Conservation (phyloP, 2,329 filamentous ascomycete genomes). For the Aspergillus fijiensis region DNA sequence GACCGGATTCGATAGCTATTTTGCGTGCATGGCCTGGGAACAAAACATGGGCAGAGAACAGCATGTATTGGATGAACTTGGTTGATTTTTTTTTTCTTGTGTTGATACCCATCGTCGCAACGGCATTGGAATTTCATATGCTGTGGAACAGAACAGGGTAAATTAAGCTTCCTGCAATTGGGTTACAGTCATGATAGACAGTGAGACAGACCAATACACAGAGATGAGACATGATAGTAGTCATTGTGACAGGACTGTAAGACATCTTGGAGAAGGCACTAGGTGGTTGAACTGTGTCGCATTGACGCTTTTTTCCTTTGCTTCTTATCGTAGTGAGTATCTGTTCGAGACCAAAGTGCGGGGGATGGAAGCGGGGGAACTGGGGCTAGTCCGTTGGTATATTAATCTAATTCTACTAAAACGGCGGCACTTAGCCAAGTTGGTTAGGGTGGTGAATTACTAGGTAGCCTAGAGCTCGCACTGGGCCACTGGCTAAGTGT, state of each 20-base stretch:
- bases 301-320: too few species aligned
- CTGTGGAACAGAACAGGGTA: background rate
- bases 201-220: background rate
- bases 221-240: background rate
- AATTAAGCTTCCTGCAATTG: background rate
- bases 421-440: background rate
- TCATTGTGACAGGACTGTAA: background rate
- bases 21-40: slow-evolving; percentile 3
- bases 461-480: too few species aligned
- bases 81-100: slow-evolving; percentile 3
- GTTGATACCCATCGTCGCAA: background rate
- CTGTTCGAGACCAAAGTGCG: background rate
- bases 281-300: too few species aligned
- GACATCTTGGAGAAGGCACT: too few species aligned
- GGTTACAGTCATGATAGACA: too few species aligned
- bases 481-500: too few species aligned
- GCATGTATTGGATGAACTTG: slow-evolving; percentile 6
- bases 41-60: background rate
- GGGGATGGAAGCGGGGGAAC: background rate
- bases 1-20: background rate
- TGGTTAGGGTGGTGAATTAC: background rate
- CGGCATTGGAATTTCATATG: background rate
- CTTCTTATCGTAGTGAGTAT: too few species aligned
- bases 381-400: background rate
- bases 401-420: background rate